Base-by-base conservation (phyloP, 108 stramenopile genomes). In the Nitzschia palea region DNA sequence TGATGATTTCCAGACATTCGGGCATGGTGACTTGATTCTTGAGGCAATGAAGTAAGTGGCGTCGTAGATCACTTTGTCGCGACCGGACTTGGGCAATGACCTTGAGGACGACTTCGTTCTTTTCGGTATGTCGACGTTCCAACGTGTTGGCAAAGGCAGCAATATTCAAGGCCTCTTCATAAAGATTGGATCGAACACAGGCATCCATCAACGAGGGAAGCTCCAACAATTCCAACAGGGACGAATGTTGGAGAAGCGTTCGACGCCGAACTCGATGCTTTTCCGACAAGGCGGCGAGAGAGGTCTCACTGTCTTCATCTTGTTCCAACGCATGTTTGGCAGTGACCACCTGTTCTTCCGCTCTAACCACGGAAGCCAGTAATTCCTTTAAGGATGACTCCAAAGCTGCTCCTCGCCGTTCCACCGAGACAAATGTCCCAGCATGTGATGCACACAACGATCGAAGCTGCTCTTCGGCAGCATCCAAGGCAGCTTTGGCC, bases 141-240 rank as follows among this genome's bases (percentile, higher is more conserved):
- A 93, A 64, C n/a, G 91, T 88, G 55, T 93, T 93, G 28, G 91
- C 76, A 78, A 93, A 90, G 2, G 83, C 78, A 27, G 91, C 91
- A 68, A 93, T 85, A 50, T 85, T 90, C 52, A 93, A 62, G 0
- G 88, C 88, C 54, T 93, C 91, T 26, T 93, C 91, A 68, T 93
- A 93, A 30, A 93, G 56, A 45, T 87, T 86, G 44, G 84, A 82
- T 40, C 91, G 76, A 17, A 93, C 91, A 35, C 91, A 93, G 10
- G 91, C 91, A 68, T 93, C 91, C 91, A 93, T 93, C 44, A 93
- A 62, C 18, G 88, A 90, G 1, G 91, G 91, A 0, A 93, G 69
- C 55, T 93, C 91, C 68, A 93, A 65, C 5, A 93, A 67, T 64
- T 93, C 91, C 68, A 93, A 65, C 44, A 93, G 65, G 4, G 86